phyloP scores from a whole-genome alignment of 2,329 filamentous ascomycete species.

The Huntiella moniliformis region DNA sequence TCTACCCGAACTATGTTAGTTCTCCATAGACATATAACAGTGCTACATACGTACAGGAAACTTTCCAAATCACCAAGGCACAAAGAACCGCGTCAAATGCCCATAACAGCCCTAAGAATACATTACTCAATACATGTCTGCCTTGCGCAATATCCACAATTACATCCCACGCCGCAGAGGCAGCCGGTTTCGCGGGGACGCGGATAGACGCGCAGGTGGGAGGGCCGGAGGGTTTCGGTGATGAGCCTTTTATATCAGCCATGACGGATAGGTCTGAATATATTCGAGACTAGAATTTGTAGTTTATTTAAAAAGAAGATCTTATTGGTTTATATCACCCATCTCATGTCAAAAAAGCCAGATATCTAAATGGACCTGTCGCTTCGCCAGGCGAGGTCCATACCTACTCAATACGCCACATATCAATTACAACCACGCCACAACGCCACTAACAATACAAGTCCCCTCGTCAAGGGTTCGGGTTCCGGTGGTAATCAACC shows the following conservation, averaged over 20 bases:
- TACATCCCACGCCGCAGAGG: conserved; percentile 10
- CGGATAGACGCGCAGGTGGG: neutral
- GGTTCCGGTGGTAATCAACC: no score
- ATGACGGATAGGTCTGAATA: neutral
- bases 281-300: no score
- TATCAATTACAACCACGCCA: no score
- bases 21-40: neutral
- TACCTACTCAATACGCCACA: no score
- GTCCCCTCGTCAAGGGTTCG: no score
- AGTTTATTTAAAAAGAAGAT: no score
- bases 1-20: conserved; percentile 28
- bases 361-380: no score
- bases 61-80: conserved; percentile 54
- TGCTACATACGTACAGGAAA: conserved; percentile 47
- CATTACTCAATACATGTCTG: conserved; percentile 28
- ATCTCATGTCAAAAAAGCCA: no score
- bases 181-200: neutral
- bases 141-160: conserved; percentile 28
- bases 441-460: no score
- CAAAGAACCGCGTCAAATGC: conserved; percentile 55
- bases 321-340: no score
- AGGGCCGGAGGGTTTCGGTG: neutral
- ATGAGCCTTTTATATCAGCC: neutral
- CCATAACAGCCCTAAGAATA: conserved; percentile 43
- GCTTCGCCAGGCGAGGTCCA: no score